Evolutionary conservation across 2,329 filamentous ascomycete species (phyloP).

Genomic region (Triangularia setosa): DNA sequence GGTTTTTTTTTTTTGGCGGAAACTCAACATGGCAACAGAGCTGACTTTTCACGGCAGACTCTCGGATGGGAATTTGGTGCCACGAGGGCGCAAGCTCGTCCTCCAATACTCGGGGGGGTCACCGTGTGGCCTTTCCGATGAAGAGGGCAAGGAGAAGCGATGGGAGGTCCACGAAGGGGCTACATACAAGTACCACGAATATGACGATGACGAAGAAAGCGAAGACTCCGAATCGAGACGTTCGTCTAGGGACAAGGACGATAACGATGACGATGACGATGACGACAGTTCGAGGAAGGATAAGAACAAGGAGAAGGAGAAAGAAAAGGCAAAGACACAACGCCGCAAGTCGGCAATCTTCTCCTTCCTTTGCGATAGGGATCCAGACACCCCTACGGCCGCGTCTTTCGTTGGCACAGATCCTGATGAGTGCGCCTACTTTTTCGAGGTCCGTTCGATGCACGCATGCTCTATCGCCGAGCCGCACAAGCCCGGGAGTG

Average conservation of each 20-base stretch:
- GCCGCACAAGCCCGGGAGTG: conserved; percentile 67
- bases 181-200: conserved; percentile 28
- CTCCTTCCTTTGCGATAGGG: conserved; percentile 87
- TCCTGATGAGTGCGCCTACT: conserved; percentile 88
- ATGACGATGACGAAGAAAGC: conserved; percentile 10
- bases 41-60: conserved; percentile 38
- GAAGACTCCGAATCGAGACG: conserved; percentile 26
- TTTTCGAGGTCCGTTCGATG: conserved; percentile 85
- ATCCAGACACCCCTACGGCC: conserved; percentile 64
- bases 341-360: conserved; percentile 78
- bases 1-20: conserved; percentile 10
- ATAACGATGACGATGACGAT: conserved; percentile 27
- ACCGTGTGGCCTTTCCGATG: conserved; percentile 53
- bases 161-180: conserved; percentile 35
- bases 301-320: conserved; percentile 27
- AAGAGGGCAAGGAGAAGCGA: conserved; percentile 35
- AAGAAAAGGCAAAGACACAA: conserved; percentile 33
- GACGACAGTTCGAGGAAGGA: conserved; percentile 23
- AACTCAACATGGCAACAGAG: not conserved
- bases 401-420: conserved; percentile 80
- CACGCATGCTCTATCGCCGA: conserved; percentile 71
- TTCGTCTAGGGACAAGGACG: conserved; percentile 28
- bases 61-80: conserved; percentile 50
- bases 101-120: conserved; percentile 75
- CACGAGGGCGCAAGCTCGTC: conserved; percentile 69